Conservation (phyloP, 768 basidiomycete genomes). For the Clathrus columnatus region DNA sequence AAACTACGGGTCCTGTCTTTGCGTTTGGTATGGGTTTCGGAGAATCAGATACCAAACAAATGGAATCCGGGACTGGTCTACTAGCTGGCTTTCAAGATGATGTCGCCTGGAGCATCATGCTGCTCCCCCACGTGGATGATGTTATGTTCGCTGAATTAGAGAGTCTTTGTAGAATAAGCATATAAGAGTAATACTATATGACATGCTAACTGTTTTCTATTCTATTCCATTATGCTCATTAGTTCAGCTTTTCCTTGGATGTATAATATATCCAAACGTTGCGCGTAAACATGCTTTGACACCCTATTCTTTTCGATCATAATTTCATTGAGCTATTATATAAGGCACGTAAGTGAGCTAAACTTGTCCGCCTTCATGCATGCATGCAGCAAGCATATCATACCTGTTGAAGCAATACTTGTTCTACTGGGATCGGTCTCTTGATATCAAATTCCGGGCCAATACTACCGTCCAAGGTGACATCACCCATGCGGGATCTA, state of each 20-base stretch:
- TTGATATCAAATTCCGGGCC: neutral
- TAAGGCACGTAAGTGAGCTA: neutral
- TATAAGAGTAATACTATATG: neutral
- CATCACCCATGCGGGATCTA: neutral
- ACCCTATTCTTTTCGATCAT: neutral
- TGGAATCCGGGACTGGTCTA: constrained; percentile 68
- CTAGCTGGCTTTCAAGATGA: constrained; percentile 63
- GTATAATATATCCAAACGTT: neutral
- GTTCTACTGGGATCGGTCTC: neutral
- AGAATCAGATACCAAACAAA: constrained; percentile 54
- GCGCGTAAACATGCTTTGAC: neutral
- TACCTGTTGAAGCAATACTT: constrained; percentile 6
- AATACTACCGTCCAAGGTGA: constrained; percentile 4
- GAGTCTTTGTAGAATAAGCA: constrained; percentile 35
- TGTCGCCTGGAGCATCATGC: constrained; percentile 59
- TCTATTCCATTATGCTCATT: neutral
- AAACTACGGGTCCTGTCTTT: constrained; percentile 48
- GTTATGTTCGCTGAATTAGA: constrained; percentile 73
- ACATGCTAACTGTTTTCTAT: neutral
- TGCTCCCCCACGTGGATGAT: constrained; percentile 59
- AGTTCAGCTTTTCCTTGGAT: neutral
- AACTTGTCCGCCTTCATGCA: neutral
- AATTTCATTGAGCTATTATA: neutral
- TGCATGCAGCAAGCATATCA: neutral
- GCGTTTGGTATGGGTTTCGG: constrained; percentile 83